Conservation (phyloP, 2,329 filamentous ascomycete species). For the Colletotrichum spaethianum region DNA sequence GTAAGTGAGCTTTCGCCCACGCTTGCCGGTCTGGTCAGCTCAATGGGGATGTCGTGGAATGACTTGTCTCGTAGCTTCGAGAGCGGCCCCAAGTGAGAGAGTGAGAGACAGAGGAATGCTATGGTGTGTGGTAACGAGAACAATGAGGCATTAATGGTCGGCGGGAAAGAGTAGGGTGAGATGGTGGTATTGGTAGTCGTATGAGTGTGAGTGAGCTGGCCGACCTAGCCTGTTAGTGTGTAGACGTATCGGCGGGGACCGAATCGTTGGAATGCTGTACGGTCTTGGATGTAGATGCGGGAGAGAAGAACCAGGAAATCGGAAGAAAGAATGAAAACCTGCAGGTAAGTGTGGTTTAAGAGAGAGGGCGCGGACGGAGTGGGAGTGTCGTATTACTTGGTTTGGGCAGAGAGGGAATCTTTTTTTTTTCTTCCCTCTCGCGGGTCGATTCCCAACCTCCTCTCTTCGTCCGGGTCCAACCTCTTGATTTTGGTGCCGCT, state of each 20-base stretch:
- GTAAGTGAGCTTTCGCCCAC: slow-evolving; percentile 14
- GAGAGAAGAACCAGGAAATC: slow-evolving; percentile 30
- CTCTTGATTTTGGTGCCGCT: slow-evolving; percentile 38
- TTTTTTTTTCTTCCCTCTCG: not conserved
- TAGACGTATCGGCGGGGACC: slow-evolving; percentile 25
- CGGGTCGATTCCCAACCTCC: slow-evolving; percentile 40
- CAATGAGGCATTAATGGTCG: slow-evolving; percentile 35
- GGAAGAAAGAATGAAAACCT: slow-evolving; percentile 26
- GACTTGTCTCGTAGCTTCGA: slow-evolving; percentile 17
- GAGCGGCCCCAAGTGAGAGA: not conserved
- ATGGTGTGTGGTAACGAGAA: not conserved
- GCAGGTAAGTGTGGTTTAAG: slow-evolving; percentile 39
- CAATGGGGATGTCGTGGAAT: not conserved
- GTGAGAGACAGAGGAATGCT: slow-evolving; percentile 26
- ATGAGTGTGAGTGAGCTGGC: slow-evolving; percentile 30
- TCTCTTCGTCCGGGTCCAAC: slow-evolving; percentile 32
- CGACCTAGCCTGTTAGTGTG: slow-evolving; percentile 35
- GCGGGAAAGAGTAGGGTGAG: slow-evolving; percentile 3
- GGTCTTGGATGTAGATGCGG: slow-evolving; percentile 7
- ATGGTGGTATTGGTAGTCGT: slow-evolving; percentile 12
- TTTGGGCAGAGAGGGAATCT: slow-evolving; percentile 30
- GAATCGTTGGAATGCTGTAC: slow-evolving; percentile 16
- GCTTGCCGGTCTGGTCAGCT: slow-evolving; percentile 5
- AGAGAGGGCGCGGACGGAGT: slow-evolving; percentile 21
- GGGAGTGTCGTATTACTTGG: slow-evolving; percentile 34